Conservation (phyloP, 1,139 yeast species). For the Diutina neorugosa region DNA sequence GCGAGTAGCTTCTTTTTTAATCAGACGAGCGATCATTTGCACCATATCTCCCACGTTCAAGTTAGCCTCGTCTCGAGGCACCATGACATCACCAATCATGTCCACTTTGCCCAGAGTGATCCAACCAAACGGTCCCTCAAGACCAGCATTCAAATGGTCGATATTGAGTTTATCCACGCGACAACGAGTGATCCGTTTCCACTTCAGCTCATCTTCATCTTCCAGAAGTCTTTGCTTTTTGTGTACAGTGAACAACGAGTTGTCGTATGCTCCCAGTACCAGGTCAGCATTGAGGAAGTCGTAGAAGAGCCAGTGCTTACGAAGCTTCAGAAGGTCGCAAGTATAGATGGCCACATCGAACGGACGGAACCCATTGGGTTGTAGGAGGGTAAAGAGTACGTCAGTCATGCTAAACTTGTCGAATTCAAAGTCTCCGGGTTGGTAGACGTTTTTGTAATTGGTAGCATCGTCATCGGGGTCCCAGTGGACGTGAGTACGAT, state of each 20-base stretch:
- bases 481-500: slow-evolving; percentile 81
- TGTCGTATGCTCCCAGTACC: slow-evolving; percentile 86
- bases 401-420: slow-evolving; percentile 77
- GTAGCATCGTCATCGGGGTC: slow-evolving; percentile 73
- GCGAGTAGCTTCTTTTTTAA: slow-evolving; percentile 26
- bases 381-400: slow-evolving; percentile 66
- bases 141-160: slow-evolving; percentile 82
- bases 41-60: slow-evolving; percentile 31
- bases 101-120: slow-evolving; percentile 84
- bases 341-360: slow-evolving; percentile 79
- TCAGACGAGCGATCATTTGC: slow-evolving; percentile 24
- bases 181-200: slow-evolving; percentile 64
- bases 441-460: slow-evolving; percentile 58
- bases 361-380: slow-evolving; percentile 72
- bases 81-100: slow-evolving; percentile 80
- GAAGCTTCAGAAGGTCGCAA: slow-evolving; percentile 64
- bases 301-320: slow-evolving; percentile 89
- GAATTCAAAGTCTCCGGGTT: slow-evolving; percentile 88
- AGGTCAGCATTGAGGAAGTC: slow-evolving; percentile 78
- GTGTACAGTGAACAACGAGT: slow-evolving; percentile 84
- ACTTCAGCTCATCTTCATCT: slow-evolving; percentile 20
- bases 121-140: slow-evolving; percentile 96
- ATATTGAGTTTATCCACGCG: slow-evolving; percentile 76
- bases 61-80: slow-evolving; percentile 49
- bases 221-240: slow-evolving; percentile 51